A percentile compares a stretch with the other conserved stretches of the same genome.
phyloP scores from a whole-genome alignment of 2,329 filamentous ascomycete genomes.

The Pleochaeta shiraiana region DNA sequence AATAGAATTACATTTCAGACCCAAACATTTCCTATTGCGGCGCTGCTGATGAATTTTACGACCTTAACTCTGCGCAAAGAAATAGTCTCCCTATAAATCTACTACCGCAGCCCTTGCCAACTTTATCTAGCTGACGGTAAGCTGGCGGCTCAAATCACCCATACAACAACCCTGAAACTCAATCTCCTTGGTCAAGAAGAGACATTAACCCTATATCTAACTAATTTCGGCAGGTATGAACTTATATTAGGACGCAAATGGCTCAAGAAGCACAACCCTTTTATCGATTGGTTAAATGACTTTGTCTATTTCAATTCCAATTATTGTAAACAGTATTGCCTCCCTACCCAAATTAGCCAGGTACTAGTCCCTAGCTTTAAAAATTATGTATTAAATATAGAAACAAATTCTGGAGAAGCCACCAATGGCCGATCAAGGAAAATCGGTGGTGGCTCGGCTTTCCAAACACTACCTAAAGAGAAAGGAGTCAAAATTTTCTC shows the following conservation, averaged over 20 bases:
- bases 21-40: slow-evolving; percentile 1
- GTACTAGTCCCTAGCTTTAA: not conserved
- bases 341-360: not conserved
- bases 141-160: not conserved
- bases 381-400: not conserved
- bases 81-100: not conserved
- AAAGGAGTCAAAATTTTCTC: not conserved
- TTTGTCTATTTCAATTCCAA: not conserved
- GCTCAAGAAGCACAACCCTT: not conserved
- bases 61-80: slow-evolving; percentile 3
- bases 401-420: not conserved
- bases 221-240: not conserved
- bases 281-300: not conserved
- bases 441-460: not conserved
- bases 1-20: not conserved
- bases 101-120: not conserved
- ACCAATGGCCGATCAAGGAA: not conserved
- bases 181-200: not conserved
- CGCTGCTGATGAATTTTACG: slow-evolving; percentile 4
- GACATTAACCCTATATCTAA: not conserved
- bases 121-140: slow-evolving; percentile 3
- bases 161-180: not conserved
- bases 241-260: not conserved
- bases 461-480: not conserved
- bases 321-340: not conserved